Evolutionary conservation across 2,329 filamentous ascomycete genomes (phyloP).

Genomic region (Hortaea werneckii): DNA sequence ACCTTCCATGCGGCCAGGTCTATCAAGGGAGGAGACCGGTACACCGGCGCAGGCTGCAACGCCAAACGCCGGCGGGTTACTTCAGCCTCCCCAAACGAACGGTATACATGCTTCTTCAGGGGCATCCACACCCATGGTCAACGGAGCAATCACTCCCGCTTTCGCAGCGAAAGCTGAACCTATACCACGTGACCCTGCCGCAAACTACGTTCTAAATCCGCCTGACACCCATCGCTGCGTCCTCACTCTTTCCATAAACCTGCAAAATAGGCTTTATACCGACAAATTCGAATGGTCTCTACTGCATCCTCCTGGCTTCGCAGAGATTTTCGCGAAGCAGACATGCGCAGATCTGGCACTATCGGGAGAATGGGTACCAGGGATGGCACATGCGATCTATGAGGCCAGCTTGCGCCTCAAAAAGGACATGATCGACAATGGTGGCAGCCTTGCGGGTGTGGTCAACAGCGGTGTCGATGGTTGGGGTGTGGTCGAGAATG

Average conservation of each 20-base stretch:
- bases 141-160: slow-evolving; percentile 35
- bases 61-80: slow-evolving; percentile 13
- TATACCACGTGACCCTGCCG: slow-evolving; percentile 29
- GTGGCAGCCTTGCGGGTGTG: slow-evolving; percentile 48
- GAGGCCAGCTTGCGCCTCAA: slow-evolving; percentile 86
- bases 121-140: slow-evolving; percentile 35
- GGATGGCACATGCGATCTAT: slow-evolving; percentile 93
- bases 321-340: slow-evolving; percentile 82
- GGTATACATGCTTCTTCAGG: slow-evolving; percentile 35
- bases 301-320: slow-evolving; percentile 79
- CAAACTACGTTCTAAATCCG: slow-evolving; percentile 59
- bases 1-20: slow-evolving; percentile 27
- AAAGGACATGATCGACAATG: slow-evolving; percentile 91
- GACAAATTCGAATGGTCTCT: slow-evolving; percentile 98
- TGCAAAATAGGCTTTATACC: slow-evolving; percentile 83
- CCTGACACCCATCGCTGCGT: slow-evolving; percentile 94
- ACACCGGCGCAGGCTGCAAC: slow-evolving; percentile 27
- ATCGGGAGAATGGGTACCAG: slow-evolving; percentile 83
- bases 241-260: slow-evolving; percentile 80
- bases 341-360: slow-evolving; percentile 89
- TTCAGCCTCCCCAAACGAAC: slow-evolving; percentile 40
- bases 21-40: slow-evolving; percentile 43
- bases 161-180: slow-evolving; percentile 62
- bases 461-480: slow-evolving; percentile 61
- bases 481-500: slow-evolving; percentile 72